Evolutionary conservation across 2,329 filamentous ascomycete species (phyloP), one percentile per base, ranked within the genome.

Genomic region (Cytospora paraplurivora): DNA sequence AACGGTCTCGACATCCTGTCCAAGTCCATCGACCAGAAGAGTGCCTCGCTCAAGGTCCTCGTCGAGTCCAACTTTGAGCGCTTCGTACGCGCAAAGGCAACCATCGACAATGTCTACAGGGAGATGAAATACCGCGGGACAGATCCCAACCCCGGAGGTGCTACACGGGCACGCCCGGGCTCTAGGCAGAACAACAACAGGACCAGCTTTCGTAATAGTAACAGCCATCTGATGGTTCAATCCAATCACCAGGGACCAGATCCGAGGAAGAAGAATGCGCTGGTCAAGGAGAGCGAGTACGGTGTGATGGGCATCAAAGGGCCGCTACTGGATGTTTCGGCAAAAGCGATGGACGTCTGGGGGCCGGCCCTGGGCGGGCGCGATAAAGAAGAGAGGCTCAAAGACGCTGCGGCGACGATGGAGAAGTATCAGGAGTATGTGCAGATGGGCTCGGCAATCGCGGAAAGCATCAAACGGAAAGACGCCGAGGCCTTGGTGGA

Each of bases 11-110:
- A 97, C 69, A 88, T 90, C 64, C 85, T 99, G 21, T 95, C 93
- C 19, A 86, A 86, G 66, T 97, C 94, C 0, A 99, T 99, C 71
- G 95, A 98, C 72, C 92, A 98, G 77, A 99, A 99, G 76, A 97
- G 94, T 0, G 95, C 94, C 0, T 97, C 93, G 4, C 84, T 99
- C 66, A 99, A 99, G 74, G 91, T 96, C 12, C 84, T 99, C 19
- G 95, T 99, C 32, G 95, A 99, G 76, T 94, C 92, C 68, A 99
- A 99, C 75, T 99, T 99, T 73, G 96, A 99, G 77, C 90, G 94
- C 68, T 99, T 99, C 79, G 95, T 99, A 62, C 90, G 92, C 67
- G 95, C 95, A 51, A 99, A 99, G 76, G 92, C 94, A 19, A 98
- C 94, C 8, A 98, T 99, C 71, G 95, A 99, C 78, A 96, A 96